Percentiles rank a stretch among this genome's conserved stretches.
These are phyloP conservation scores for Jimgerdemannia lactiflua DNA, from an alignment of 192 early-diverging fungal species.

Conservation along the genomic window DNA sequence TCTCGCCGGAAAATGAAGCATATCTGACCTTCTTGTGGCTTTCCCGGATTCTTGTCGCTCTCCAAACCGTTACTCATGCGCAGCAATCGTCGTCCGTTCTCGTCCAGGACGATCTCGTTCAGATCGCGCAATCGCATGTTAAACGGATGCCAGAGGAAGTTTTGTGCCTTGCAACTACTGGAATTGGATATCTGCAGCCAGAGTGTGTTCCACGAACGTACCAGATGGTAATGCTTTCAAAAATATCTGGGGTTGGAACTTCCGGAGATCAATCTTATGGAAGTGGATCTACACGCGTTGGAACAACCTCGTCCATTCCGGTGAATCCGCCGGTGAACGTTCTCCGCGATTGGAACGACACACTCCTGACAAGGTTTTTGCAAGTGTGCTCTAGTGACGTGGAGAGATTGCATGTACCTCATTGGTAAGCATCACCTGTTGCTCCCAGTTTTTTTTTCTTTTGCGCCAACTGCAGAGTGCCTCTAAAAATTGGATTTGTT, in stretches of 20 bases:
- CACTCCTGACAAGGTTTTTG: not conserved
- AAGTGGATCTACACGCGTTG: not conserved
- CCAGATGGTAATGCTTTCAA: not conserved
- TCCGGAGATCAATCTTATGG: not conserved
- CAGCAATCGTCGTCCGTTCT: too few species aligned
- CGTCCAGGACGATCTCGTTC: not conserved
- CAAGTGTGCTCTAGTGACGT: slow-evolving; percentile 1
- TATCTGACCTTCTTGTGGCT: not conserved
- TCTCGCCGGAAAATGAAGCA: not conserved
- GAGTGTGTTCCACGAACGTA: not conserved
- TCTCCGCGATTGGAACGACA: slow-evolving; percentile 4
- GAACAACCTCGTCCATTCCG: not conserved
- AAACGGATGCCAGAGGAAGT: not conserved
- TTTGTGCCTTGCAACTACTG: not conserved
- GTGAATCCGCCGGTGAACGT: not conserved
- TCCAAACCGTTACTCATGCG: too few species aligned
- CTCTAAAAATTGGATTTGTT: not conserved
- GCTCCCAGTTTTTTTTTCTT: not conserved
- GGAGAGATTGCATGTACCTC: not conserved
- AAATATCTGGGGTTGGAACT: not conserved
- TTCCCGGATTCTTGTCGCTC: not conserved
- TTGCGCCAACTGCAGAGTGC: too few species aligned
- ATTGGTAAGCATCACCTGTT: not conserved
- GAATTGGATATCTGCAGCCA: not conserved
- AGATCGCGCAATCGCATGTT: not conserved